Percentiles rank a stretch among this genome's conserved stretches.
Conservation (phyloP, 257 asterid species). For the Nicotiana sylvestris region DNA sequence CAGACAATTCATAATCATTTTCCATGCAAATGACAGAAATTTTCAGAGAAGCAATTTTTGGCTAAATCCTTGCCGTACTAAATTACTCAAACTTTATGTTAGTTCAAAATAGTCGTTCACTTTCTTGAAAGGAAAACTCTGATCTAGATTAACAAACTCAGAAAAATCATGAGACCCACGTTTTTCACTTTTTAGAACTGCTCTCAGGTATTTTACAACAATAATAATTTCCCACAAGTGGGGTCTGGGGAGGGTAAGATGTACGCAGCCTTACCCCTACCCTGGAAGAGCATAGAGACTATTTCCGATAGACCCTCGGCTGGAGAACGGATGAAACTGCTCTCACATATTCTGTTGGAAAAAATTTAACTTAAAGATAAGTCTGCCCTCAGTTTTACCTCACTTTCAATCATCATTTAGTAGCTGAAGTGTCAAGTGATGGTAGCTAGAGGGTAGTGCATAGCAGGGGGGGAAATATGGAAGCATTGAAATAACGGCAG, state of each 20-base stretch:
- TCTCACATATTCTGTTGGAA: background rate
- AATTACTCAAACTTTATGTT: background rate
- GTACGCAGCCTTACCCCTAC: no score
- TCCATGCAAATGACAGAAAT: background rate
- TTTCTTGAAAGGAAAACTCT: background rate
- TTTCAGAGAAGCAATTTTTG: no score
- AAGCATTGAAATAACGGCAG: background rate
- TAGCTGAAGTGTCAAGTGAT: background rate
- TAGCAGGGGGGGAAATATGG: background rate
- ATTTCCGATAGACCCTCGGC: no score
- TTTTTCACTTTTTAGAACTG: background rate
- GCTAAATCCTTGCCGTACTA: background rate
- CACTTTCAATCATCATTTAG: background rate
- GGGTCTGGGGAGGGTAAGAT: no score
- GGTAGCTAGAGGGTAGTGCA: background rate
- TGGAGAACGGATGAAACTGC: no score
- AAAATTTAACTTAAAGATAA: background rate
- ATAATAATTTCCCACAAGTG: no score
- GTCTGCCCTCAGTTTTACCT: background rate
- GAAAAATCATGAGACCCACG: background rate
- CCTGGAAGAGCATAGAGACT: no score
- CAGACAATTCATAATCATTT: background rate
- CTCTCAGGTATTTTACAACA: background rate
- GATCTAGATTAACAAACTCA: background rate
- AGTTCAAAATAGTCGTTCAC: background rate